phyloP scores from a whole-genome alignment of 2,329 filamentous ascomycete species.

The Neonectria sp. region DNA sequence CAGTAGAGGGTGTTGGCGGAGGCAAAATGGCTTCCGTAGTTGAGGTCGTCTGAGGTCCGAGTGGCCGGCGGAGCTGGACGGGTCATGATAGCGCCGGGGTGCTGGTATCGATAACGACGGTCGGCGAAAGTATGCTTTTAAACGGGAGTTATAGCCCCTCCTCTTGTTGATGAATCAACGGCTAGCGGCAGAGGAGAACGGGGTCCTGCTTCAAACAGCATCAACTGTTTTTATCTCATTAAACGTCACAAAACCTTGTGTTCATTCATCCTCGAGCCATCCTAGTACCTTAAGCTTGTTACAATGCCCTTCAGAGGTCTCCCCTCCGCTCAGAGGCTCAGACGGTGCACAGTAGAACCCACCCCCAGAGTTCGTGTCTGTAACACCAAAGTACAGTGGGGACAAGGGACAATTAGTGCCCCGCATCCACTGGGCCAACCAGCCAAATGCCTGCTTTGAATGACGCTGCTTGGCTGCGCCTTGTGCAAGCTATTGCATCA shows the following conservation, averaged over 20 bases:
- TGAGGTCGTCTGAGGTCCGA: conserved; percentile 42
- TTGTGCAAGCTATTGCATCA: conserved; percentile 47
- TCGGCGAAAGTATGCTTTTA: conserved; percentile 36
- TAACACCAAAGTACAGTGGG: conserved; percentile 38
- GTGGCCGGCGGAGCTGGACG: conserved; percentile 29
- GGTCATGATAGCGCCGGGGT: conserved; percentile 32
- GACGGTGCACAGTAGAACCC: conserved; percentile 1
- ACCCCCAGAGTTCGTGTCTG: conserved; percentile 23
- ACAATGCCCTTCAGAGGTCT: neutral
- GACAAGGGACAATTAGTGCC: conserved; percentile 45
- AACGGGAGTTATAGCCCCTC: conserved; percentile 30
- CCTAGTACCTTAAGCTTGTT: neutral
- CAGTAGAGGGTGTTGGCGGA: neutral
- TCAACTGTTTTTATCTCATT: neutral
- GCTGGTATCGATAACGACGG: conserved; percentile 44
- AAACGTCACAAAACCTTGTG: neutral
- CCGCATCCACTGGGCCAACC: conserved; percentile 43
- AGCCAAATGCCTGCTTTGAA: conserved; percentile 35
- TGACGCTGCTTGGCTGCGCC: conserved; percentile 34
- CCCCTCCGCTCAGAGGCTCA: neutral
- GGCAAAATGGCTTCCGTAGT: conserved; percentile 28
- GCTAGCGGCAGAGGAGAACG: neutral
- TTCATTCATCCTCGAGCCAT: too few species aligned
- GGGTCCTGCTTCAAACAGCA: neutral
- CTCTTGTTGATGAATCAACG: conserved; percentile 12